Conservation (phyloP, 805 yeast genomes). For the Candida pseudoglaebosa region DNA sequence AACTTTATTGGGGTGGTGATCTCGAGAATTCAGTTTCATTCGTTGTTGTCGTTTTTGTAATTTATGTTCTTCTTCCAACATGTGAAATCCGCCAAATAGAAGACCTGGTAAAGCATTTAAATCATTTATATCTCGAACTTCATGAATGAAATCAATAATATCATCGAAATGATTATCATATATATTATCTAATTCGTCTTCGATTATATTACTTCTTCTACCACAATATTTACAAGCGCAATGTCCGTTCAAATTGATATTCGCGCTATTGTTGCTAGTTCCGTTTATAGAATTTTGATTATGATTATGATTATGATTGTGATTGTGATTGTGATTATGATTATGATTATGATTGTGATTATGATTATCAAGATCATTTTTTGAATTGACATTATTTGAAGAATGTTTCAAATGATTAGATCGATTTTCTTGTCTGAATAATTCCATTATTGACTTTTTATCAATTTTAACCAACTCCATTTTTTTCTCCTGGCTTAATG, state of each 20-base stretch:
- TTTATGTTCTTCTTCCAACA: slow-evolving; percentile 31
- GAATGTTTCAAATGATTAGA: slow-evolving; percentile 7
- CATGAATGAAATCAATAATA: slow-evolving; percentile 35
- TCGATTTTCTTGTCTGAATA: slow-evolving; percentile 46
- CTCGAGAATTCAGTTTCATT: slow-evolving; percentile 10
- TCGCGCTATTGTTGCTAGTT: slow-evolving; percentile 7
- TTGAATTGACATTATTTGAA: slow-evolving; percentile 6
- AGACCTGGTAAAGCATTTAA: slow-evolving; percentile 32
- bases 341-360: slow-evolving; percentile 2
- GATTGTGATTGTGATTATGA: background rate
- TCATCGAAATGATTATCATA: slow-evolving; percentile 65
- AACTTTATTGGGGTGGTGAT: slow-evolving; percentile 1
- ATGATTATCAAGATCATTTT: background rate
- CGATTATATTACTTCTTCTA: slow-evolving; percentile 64
- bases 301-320: slow-evolving; percentile 1
- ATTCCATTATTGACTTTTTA: slow-evolving; percentile 61
- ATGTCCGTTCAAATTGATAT: slow-evolving; percentile 7
- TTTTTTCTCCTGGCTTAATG: slow-evolving; percentile 57
- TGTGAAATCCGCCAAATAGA: slow-evolving; percentile 33
- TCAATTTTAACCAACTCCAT: slow-evolving; percentile 60
- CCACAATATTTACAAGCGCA: slow-evolving; percentile 82
- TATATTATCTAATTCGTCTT: slow-evolving; percentile 69
- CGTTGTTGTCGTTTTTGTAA: slow-evolving; percentile 24
- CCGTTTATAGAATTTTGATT: background rate
- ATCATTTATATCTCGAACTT: slow-evolving; percentile 34